Evolutionary conservation across 1,284 basidiomycete species (phyloP), one percentile per base, ranked within the genome.

Genomic region (Pascua sp.): DNA sequence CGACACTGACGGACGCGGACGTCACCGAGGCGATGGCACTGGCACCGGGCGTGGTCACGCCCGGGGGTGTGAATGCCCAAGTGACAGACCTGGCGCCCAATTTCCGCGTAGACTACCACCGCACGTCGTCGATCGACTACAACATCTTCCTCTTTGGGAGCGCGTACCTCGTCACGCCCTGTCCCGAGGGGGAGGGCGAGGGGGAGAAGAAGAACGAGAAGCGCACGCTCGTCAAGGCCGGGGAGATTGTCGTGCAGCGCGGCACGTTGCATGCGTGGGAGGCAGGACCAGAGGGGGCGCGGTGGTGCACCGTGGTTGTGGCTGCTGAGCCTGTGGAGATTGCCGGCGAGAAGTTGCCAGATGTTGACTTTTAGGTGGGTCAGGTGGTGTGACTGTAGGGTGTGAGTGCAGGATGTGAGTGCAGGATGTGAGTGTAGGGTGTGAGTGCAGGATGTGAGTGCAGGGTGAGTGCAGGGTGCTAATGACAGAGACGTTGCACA

Each of bases 251-350:
- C 7, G 63, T 77, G 2, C 76, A 77, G 62, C 62, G 69, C 10
- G 76, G 76, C 17, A 77, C 76, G 11, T 11, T 75, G 38, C 76
- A 77, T 65, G 74, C 69, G 5, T 77, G 74, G 76, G 61, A 72
- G 55, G 71, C 73, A 11, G 71, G 71, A 24, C 62, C 65, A 10
- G 66, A 73, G 39, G 76, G 76, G 0, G 70, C 67, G 8, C 66
- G 70, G 42, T 75, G 71, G 70, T 49, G 65, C n/a, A 70, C 70
- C 8, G 74, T 76, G 0, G 64, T 75, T 0, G 68, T 75, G 1
- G 62, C 62, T 15, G 76, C 76, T 10, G 10, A 57, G 52, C 64
- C 70, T 5, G 73, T 76, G 1, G 67, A 65, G 39, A 64, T 60
- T 32, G 64, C 59, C 13, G 71, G 71, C 9, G 59, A 65, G 55